phyloP scores from a whole-genome alignment of 805 yeast genomes.

The Lipomyces mesembrius region DNA sequence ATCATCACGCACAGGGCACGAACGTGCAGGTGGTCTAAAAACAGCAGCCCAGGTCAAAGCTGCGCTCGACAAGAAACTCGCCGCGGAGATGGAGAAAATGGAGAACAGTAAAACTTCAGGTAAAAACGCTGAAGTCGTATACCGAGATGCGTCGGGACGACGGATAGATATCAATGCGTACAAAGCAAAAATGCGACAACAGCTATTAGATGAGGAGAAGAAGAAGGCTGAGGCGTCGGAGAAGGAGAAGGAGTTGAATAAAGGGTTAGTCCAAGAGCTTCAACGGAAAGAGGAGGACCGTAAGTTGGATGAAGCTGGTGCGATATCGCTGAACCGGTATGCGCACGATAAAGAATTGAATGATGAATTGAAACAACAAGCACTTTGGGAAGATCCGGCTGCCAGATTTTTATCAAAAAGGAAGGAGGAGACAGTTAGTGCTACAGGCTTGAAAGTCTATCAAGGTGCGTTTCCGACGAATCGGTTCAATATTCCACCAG shows the following conservation, averaged over 20 bases:
- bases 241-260: conserved; percentile 43
- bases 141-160: conserved; percentile 67
- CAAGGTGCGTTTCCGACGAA: conserved; percentile 63
- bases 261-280: conserved; percentile 50
- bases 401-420: conserved; percentile 49
- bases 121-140: conserved; percentile 50
- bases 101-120: conserved; percentile 31
- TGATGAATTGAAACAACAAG: conserved; percentile 43
- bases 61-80: conserved; percentile 47
- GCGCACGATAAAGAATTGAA: conserved; percentile 52
- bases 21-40: conserved; percentile 52
- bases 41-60: conserved; percentile 52
- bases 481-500: conserved; percentile 77
- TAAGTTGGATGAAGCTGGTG: conserved; percentile 42
- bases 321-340: conserved; percentile 43
- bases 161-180: conserved; percentile 51
- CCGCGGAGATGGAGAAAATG: conserved; percentile 31
- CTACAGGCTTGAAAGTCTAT: conserved; percentile 61
- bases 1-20: neutral
- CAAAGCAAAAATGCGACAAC: conserved; percentile 39
- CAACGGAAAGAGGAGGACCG: conserved; percentile 48
- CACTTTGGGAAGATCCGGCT: conserved; percentile 69
- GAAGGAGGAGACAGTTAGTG: conserved; percentile 38
- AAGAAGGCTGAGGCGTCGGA: conserved; percentile 38
- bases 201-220: conserved; percentile 42